Evolutionary conservation across 225 moss, liverwort and hornwort genomes (phyloP).

Genomic region (Physcomitrellopsis africana): DNA sequence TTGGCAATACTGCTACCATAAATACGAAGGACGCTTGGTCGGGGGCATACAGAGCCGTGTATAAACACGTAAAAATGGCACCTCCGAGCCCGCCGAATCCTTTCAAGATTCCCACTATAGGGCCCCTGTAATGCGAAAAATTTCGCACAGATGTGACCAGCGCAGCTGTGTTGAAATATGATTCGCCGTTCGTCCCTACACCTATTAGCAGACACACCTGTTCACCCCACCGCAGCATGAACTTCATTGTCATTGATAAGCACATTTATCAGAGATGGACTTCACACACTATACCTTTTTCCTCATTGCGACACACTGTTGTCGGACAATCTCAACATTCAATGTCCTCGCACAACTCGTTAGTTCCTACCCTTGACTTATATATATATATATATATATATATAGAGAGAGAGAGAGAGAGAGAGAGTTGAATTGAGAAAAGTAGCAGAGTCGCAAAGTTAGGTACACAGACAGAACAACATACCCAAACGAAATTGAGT

Average conservation of each 20-base stretch:
- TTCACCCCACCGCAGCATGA: neutral
- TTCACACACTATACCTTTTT: neutral
- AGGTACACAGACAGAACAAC: neutral
- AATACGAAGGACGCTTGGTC: slow-evolving; percentile 89
- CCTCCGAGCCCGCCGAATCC: slow-evolving; percentile 91
- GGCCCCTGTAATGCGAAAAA: slow-evolving; percentile 82
- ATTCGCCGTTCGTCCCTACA: slow-evolving; percentile 81
- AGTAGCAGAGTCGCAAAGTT: neutral
- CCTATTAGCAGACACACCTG: slow-evolving; percentile 79
- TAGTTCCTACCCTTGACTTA: no score
- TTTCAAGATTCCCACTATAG: slow-evolving; percentile 90
- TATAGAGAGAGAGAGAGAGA: no score
- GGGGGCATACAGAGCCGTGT: slow-evolving; percentile 80
- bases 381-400: no score
- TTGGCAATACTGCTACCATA: slow-evolving; percentile 75
- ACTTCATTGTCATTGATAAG: neutral
- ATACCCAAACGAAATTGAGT: slow-evolving; percentile 58
- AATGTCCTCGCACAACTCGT: no score
- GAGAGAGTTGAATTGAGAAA: neutral
- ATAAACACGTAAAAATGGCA: slow-evolving; percentile 84
- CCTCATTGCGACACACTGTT: no score
- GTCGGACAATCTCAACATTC: no score
- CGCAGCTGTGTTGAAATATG: slow-evolving; percentile 93
- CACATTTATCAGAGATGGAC: slow-evolving; percentile 14
- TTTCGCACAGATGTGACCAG: slow-evolving; percentile 85